Base-by-base conservation (phyloP, 2,329 filamentous ascomycete genomes). In the Talaromyces sp. region DNA sequence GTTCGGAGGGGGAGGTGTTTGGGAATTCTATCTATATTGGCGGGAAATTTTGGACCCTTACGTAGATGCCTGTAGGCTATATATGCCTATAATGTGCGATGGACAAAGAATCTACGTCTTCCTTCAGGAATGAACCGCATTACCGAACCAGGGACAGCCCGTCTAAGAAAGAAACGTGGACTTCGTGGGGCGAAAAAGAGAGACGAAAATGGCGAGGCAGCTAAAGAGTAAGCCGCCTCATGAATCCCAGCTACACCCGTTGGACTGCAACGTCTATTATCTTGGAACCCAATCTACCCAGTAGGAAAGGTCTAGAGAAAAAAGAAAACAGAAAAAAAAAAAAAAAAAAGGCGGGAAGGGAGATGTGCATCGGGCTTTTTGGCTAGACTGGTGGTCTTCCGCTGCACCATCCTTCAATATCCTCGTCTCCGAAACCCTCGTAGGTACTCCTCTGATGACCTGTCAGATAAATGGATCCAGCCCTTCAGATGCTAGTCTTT, bases 131-230 rank as follows among this genome's bases (percentile, higher is more conserved):
- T 46, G 30, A 33, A 35, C 30, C 19, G 11, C 19, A 30, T 19
- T 29, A 10, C 7, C 24, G n/a, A 42, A 9, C 24, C 24, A 27
- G 24, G 24, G 24, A 27, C 24, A 27, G 24, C 9, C 24, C 24
- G 9, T 9, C 24, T 27, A 27, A 9, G 24, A 27, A 29, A 39
- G 33, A 50, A 8, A 22, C n/a, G 4, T 16, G 24, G 48, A 45
- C 48, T 48, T 48, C 48, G 39, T 43, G 48, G 44, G 41, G 36
- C 29, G 27, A 20, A 51, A 52, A 55, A 45, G 36, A 32, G 27
- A 27, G 47, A 24, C 19, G 14, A 20, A 20, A 11, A 42, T 17
- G 40, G 11, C 24, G 9, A 27, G n/a, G n/a, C 13, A 9, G 13
- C 22, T n/a, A 11, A 19, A 48, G 32, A 42, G 16, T n/a, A 36